Evolutionary conservation across 2,329 filamentous ascomycete genomes (phyloP).

Genomic region (Colletotrichum orchidophilum): DNA sequence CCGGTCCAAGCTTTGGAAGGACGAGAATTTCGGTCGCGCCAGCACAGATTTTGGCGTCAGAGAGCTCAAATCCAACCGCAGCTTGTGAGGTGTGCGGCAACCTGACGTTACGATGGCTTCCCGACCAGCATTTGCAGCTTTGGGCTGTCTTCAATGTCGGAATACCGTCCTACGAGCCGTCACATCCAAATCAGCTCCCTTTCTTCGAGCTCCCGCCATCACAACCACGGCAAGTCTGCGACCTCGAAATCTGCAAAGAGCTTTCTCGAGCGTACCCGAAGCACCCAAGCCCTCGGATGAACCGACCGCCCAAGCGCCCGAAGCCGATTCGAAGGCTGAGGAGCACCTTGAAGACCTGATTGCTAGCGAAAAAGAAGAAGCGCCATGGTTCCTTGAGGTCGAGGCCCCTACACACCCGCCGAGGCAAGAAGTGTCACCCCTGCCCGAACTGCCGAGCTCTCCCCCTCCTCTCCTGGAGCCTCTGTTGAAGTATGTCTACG

Average conservation of each 20-base stretch:
- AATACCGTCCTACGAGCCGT: constrained; percentile 38
- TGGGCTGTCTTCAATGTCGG: constrained; percentile 41
- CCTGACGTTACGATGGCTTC: constrained; percentile 35
- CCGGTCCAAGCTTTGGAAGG: not conserved
- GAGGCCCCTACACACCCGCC: constrained; percentile 65
- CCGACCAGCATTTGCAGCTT: constrained; percentile 36
- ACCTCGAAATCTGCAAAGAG: constrained; percentile 35
- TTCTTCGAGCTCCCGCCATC: constrained; percentile 11
- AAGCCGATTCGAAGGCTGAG: not conserved
- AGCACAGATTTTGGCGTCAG: not conserved
- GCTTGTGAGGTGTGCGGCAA: not conserved
- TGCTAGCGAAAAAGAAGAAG: constrained; percentile 39
- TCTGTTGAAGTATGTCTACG: constrained; percentile 80
- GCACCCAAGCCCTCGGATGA: not conserved
- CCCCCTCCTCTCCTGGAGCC: constrained; percentile 77
- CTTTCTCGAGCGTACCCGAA: constrained; percentile 36
- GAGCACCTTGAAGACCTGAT: constrained; percentile 15
- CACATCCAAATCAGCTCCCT: constrained; percentile 11
- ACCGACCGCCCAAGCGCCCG: not conserved
- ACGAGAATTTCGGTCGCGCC: not conserved
- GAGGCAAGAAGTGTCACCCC: constrained; percentile 55
- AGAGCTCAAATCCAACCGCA: not conserved
- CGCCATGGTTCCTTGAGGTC: constrained; percentile 90
- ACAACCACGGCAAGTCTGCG: not conserved
- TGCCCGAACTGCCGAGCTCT: constrained; percentile 69